Conservation (phyloP, 2,329 filamentous ascomycete genomes). For the Bipolaris victoriae region DNA sequence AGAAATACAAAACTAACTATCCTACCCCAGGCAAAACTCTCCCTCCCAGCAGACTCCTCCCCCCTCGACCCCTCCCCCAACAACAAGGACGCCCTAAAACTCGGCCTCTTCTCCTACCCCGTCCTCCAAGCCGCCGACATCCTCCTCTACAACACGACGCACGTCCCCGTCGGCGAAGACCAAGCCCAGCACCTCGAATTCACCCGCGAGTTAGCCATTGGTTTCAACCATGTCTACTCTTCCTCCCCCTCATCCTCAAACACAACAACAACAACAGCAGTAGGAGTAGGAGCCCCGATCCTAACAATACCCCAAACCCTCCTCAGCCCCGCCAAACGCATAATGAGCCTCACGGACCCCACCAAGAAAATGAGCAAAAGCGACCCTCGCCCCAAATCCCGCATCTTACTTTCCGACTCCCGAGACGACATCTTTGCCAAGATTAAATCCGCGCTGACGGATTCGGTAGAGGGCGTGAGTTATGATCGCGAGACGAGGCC, state of each 20-base stretch:
- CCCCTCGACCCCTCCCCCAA: slow-evolving; percentile 58
- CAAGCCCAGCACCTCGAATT: slow-evolving; percentile 95
- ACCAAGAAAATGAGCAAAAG: slow-evolving; percentile 94
- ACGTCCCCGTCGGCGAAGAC: slow-evolving; percentile 96
- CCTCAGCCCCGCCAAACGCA: slow-evolving; percentile 69
- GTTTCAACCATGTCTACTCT: slow-evolving; percentile 84
- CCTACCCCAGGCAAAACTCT: slow-evolving; percentile 66
- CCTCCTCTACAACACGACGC: slow-evolving; percentile 81
- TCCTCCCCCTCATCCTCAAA: slow-evolving; percentile 39
- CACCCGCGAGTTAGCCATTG: slow-evolving; percentile 80
- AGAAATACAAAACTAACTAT: slow-evolving; percentile 1
- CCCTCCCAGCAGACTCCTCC: slow-evolving; percentile 64
- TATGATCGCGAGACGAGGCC: slow-evolving; percentile 75
- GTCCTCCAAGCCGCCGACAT: slow-evolving; percentile 96
- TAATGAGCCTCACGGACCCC: slow-evolving; percentile 88
- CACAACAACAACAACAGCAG: too few species aligned
- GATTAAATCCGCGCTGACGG: slow-evolving; percentile 76
- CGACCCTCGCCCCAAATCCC: slow-evolving; percentile 70
- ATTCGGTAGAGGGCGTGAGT: slow-evolving; percentile 69
- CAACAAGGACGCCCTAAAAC: slow-evolving; percentile 69
- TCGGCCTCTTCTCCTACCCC: slow-evolving; percentile 94
- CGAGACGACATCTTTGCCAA: slow-evolving; percentile 70
- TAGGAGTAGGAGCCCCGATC: slow-evolving; percentile 1
- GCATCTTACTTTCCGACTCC: slow-evolving; percentile 81
- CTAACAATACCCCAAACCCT: slow-evolving; percentile 37